A percentile compares a stretch with the other conserved stretches of the same genome.
Evolutionary conservation across 2,329 filamentous ascomycete species (phyloP).

Genomic region (Hypoxylon sp.): DNA sequence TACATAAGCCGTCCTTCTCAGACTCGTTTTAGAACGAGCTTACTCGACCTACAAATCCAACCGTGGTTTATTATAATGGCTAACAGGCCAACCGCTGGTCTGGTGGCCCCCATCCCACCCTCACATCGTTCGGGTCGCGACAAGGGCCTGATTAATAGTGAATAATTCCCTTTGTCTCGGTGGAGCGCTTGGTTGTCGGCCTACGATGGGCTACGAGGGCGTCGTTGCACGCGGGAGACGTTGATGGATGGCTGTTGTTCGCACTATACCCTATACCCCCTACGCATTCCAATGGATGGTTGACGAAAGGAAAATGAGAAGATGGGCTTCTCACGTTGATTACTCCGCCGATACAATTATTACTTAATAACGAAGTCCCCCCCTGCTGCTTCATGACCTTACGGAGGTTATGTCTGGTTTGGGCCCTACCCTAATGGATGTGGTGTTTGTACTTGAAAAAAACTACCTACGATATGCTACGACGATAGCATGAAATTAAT

Average conservation of each 20-base stretch:
- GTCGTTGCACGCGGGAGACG: conserved; percentile 19
- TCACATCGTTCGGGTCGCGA: conserved; percentile 34
- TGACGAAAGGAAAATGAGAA: conserved; percentile 26
- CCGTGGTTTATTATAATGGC: no score
- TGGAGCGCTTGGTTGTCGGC: conserved; percentile 25
- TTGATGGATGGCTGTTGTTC: conserved; percentile 29
- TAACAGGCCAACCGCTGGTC: conserved; percentile 1
- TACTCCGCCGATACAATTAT: conserved; percentile 12
- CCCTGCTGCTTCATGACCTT: conserved; percentile 2
- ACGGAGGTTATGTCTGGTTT: conserved; percentile 10
- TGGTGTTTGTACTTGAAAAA: no score
- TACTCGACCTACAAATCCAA: not conserved
- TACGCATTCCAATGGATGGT: conserved; percentile 40
- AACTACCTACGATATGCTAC: conserved; percentile 13
- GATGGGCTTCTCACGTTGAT: conserved; percentile 14
- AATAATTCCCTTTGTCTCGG: conserved; percentile 26
- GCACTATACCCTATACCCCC: conserved; percentile 43
- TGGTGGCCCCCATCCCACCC: conserved; percentile 1
- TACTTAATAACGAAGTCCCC: conserved; percentile 23
- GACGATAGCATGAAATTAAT: conserved; percentile 26
- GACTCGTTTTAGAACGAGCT: not conserved
- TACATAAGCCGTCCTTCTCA: conserved; percentile 4
- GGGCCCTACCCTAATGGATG: no score
- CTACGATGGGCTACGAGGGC: conserved; percentile 13
- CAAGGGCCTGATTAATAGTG: conserved; percentile 28